These are phyloP conservation scores for Paramyrothecium roridum DNA, from an alignment of 2,329 filamentous ascomycete species.

Conservation along the genomic window DNA sequence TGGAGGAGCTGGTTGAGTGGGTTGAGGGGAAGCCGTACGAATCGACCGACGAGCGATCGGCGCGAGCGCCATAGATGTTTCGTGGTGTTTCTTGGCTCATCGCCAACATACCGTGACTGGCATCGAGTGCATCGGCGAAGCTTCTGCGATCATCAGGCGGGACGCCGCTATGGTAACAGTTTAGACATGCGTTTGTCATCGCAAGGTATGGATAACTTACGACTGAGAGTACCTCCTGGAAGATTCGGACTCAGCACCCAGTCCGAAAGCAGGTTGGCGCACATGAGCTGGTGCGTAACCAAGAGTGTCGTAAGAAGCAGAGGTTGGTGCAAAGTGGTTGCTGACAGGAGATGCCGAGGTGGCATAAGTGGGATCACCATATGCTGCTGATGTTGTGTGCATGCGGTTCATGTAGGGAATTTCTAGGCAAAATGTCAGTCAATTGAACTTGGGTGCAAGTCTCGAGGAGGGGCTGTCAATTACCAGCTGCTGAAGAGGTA, in stretches of 20 bases:
- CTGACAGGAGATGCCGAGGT: conserved; percentile 65
- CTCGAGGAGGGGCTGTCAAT: conserved; percentile 50
- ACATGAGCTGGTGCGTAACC: conserved; percentile 69
- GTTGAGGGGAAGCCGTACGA: conserved; percentile 88
- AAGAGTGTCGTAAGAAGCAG: conserved; percentile 70
- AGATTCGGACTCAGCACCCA: conserved; percentile 54
- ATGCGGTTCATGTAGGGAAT: conserved; percentile 66
- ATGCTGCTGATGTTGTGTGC: conserved; percentile 60
- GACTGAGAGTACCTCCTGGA: conserved; percentile 75
- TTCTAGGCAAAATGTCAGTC: conserved; percentile 60
- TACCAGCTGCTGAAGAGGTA: conserved; percentile 72
- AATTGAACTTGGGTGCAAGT: conserved; percentile 13
- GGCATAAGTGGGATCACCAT: conserved; percentile 67
- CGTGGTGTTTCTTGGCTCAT: conserved; percentile 94
- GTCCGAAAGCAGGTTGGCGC: conserved; percentile 50
- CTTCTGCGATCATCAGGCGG: conserved; percentile 58
- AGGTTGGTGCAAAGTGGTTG: conserved; percentile 60
- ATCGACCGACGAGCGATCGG: conserved; percentile 71
- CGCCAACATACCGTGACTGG: conserved; percentile 89
- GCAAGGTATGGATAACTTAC: no score
- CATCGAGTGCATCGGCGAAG: conserved; percentile 87
- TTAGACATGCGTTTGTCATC: conserved; percentile 5
- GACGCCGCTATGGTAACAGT: conserved; percentile 29
- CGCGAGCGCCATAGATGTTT: conserved; percentile 75
- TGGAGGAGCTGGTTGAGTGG: conserved; percentile 84